Evolutionary conservation across 305 asterid species (phyloP).

Genomic region (Fraxinus greggii): DNA sequence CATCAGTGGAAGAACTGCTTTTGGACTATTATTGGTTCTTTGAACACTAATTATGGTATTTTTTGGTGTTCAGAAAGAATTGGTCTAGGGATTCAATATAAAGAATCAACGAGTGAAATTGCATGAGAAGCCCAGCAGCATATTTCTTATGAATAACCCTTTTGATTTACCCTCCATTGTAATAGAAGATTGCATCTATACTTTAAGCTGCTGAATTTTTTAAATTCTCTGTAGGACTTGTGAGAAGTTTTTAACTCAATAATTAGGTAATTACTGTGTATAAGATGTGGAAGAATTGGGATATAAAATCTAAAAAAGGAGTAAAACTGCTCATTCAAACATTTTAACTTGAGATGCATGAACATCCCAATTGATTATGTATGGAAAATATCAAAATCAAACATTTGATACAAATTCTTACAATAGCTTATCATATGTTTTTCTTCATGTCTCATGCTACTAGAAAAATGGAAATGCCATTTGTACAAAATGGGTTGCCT

Average conservation of each 20-base stretch:
- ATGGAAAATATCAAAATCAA: neutral
- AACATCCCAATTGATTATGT: neutral
- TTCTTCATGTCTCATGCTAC: neutral
- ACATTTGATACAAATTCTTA: neutral
- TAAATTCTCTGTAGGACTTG: neutral
- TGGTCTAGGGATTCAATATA: neutral
- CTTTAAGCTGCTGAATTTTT: neutral
- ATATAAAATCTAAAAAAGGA: neutral
- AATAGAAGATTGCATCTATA: neutral
- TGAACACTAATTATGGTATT: neutral
- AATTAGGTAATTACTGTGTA: neutral
- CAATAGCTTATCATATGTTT: neutral
- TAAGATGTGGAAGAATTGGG: neutral
- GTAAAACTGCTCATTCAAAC: neutral
- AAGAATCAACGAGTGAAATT: neutral
- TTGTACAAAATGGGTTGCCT: neutral
- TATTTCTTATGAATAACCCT: neutral
- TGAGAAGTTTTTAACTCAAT: neutral
- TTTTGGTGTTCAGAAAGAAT: neutral
- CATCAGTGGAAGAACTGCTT: neutral
- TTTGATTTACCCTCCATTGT: neutral
- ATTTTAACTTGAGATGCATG: neutral
- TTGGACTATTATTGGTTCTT: neutral
- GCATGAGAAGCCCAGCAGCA: neutral
- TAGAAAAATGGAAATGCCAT: neutral